Evolutionary conservation across 495 filamentous ascomycete genomes (phyloP).

Genomic region (Xylaria longipes): DNA sequence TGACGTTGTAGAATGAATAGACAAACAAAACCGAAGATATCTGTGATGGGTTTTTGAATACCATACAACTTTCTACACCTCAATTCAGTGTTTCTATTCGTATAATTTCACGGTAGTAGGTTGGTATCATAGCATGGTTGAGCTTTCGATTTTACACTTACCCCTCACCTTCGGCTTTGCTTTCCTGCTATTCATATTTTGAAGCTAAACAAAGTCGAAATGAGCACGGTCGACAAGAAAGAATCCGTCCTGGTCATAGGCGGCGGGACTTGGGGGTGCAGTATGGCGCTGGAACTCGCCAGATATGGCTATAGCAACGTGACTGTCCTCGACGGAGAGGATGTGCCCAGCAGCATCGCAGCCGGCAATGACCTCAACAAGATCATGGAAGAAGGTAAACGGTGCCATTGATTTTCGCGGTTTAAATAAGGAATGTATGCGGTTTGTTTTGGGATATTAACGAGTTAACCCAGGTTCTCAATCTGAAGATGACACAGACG

Average conservation of each 20-base stretch:
- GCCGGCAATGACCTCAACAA: conserved; percentile 65
- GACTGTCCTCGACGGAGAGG: conserved; percentile 53
- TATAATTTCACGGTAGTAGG: background rate
- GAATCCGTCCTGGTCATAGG: conserved; percentile 44
- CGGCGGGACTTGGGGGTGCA: conserved; percentile 60
- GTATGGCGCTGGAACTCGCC: conserved; percentile 58
- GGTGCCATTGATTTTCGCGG: background rate
- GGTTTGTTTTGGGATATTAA: conserved; percentile 16
- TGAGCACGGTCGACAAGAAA: conserved; percentile 14
- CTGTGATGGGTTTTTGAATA: background rate
- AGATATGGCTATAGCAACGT: conserved; percentile 56
- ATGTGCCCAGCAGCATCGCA: conserved; percentile 53
- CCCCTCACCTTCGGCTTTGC: background rate
- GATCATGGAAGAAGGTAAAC: conserved; percentile 59
- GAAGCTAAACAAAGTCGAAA: background rate
- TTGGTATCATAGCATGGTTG: background rate
- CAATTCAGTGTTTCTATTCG: background rate
- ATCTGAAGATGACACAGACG: conserved; percentile 35
- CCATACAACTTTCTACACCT: background rate
- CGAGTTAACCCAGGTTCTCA: conserved; percentile 21
- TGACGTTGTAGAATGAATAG: background rate
- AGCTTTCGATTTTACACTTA: background rate
- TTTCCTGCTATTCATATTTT: background rate
- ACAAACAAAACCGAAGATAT: background rate
- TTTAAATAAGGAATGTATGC: background rate